These are phyloP conservation scores for Kazachstania sp. DNA, from an alignment of 1,139 yeast species.

Conservation along the genomic window DNA sequence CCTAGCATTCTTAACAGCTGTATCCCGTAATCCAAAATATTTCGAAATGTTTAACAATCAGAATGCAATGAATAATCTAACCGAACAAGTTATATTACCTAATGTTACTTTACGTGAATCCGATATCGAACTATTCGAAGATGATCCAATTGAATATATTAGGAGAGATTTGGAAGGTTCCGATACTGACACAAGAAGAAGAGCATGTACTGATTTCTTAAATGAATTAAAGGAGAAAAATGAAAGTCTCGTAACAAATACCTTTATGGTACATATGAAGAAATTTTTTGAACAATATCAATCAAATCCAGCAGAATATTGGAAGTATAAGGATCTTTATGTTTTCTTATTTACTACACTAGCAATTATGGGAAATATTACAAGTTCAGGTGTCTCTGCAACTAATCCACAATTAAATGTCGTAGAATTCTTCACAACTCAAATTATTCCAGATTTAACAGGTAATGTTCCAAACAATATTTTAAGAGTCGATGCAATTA, in stretches of 20 bases:
- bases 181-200: constrained; percentile 84
- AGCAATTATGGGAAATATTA: constrained; percentile 83
- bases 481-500: constrained; percentile 84
- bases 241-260: constrained; percentile 63
- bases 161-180: constrained; percentile 93
- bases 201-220: constrained; percentile 84
- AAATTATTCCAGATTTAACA: constrained; percentile 74
- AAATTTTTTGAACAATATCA: constrained; percentile 50
- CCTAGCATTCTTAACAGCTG: constrained; percentile 72
- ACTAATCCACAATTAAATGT: constrained; percentile 81
- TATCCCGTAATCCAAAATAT: constrained; percentile 61
- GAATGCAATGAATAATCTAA: constrained; percentile 61
- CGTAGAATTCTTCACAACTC: constrained; percentile 70
- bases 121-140: constrained; percentile 91
- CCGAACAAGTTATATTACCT: constrained; percentile 79
- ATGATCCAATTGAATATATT: constrained; percentile 89
- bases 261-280: constrained; percentile 69
- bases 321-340: constrained; percentile 87
- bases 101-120: constrained; percentile 75
- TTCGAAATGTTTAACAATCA: constrained; percentile 60
- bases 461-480: constrained; percentile 52
- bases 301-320: constrained; percentile 37
- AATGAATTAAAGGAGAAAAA: constrained; percentile 78
- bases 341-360: constrained; percentile 78
- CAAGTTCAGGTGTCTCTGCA: constrained; percentile 80